Evolutionary conservation across 441 rosid genomes (phyloP).

Genomic region (Pelargonium fulgidum): DNA sequence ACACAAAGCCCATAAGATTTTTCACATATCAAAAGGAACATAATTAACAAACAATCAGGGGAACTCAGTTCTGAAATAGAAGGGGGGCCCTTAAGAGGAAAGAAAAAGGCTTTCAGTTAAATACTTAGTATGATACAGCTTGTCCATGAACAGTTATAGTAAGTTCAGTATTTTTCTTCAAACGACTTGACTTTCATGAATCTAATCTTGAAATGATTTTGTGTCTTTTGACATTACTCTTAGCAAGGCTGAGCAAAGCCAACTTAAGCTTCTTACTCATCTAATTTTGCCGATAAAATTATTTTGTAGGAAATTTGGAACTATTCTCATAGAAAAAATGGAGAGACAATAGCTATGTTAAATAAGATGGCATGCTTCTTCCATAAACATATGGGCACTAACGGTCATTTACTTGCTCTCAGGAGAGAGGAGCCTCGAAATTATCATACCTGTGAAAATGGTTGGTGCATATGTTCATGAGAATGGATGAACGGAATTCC

Average conservation of each 20-base stretch:
- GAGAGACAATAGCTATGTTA: neutral
- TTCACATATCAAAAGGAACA: neutral
- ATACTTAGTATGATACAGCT: too few species aligned
- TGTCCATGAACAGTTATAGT: too few species aligned
- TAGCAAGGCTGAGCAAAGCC: too few species aligned
- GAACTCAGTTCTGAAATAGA: neutral
- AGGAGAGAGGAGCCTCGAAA: conserved; percentile 4
- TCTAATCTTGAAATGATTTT: too few species aligned
- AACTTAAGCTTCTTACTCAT: too few species aligned
- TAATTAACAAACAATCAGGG: neutral
- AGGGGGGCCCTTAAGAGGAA: neutral
- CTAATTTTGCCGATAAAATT: too few species aligned
- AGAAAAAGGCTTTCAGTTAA: neutral
- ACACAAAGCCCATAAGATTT: neutral
- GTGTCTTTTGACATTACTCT: too few species aligned
- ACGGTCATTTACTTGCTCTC: neutral
- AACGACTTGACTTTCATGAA: too few species aligned
- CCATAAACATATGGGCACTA: neutral
- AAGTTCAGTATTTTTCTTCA: too few species aligned
- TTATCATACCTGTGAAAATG: conserved; percentile 58
- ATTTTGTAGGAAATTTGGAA: too few species aligned
- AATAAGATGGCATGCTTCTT: neutral
- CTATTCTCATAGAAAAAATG: too few species aligned
- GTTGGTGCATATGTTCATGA: conserved; percentile 54
- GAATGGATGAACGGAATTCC: conserved; percentile 58